phyloP scores from a whole-genome alignment of 1,284 basidiomycete genomes.

The Rhodotorula sp. region DNA sequence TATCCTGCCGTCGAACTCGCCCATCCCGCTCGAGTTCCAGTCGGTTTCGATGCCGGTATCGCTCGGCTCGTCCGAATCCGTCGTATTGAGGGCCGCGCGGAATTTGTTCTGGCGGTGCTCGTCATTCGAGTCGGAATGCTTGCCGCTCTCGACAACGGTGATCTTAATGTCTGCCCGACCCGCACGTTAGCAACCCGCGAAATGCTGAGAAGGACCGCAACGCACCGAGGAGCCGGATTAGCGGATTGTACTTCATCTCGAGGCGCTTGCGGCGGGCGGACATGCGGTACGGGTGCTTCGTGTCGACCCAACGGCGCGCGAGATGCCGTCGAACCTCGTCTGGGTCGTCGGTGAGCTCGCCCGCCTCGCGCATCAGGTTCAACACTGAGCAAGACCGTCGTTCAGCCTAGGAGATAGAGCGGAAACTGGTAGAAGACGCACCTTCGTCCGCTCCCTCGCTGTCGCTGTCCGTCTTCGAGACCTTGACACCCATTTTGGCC shows the following conservation, averaged over 20 bases:
- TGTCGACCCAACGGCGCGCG: conserved; percentile 26
- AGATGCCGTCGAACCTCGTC: conserved; percentile 14
- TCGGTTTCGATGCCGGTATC: background rate
- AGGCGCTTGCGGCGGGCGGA: conserved; percentile 1
- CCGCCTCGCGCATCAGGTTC: too few relatives aligned
- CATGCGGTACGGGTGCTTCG: conserved; percentile 24
- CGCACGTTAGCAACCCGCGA: background rate
- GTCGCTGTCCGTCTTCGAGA: background rate
- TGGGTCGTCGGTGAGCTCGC: background rate
- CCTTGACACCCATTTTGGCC: background rate
- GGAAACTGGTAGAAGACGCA: background rate
- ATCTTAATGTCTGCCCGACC: conserved; percentile 19
- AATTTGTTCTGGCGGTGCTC: background rate
- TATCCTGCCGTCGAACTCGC: background rate
- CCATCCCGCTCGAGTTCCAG: conserved; percentile 21
- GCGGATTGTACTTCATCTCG: conserved; percentile 31
- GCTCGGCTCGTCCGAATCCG: conserved; percentile 2
- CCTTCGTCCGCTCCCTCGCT: background rate
- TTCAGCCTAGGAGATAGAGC: background rate
- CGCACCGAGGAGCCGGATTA: conserved; percentile 29
- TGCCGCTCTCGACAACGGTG: background rate
- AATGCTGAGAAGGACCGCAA: background rate
- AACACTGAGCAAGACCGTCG: too few relatives aligned
- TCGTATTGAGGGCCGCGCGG: background rate
- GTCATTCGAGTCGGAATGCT: background rate